A percentile compares a stretch with the other conserved stretches of the same genome.
Conservation (phyloP, 352 stramenopile genomes). For the Phytophthora pluvialis region DNA sequence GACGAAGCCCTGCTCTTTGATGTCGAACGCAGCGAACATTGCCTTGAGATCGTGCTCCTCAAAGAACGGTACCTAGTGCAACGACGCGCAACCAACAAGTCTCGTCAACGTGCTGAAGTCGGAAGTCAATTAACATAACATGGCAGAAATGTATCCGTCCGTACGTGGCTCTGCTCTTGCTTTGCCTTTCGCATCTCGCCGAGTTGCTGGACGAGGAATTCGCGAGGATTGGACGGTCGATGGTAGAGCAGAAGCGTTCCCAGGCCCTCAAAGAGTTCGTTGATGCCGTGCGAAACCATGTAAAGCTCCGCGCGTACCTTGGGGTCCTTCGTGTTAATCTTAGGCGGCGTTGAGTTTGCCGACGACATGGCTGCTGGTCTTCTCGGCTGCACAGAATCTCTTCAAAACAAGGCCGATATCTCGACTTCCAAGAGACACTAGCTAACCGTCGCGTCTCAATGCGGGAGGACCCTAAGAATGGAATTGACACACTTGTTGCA, state of each 20-base stretch:
- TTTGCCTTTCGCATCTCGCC: conserved; percentile 61
- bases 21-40: conserved; percentile 80
- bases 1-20: conserved; percentile 73
- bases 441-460: conserved; percentile 12
- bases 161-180: conserved; percentile 60
- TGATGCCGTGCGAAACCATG: conserved; percentile 69
- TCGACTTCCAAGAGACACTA: conserved; percentile 15
- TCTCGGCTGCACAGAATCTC: background rate
- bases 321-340: conserved; percentile 64
- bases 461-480: too few species aligned
- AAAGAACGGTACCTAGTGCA: conserved; percentile 65
- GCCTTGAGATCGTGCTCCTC: conserved; percentile 73
- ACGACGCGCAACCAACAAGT: background rate
- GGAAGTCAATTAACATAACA: background rate
- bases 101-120: background rate
- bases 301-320: conserved; percentile 72
- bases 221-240: conserved; percentile 60
- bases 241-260: conserved; percentile 73
- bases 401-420: background rate
- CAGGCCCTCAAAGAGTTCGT: conserved; percentile 69
- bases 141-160: background rate
- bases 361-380: background rate
- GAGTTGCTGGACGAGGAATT: conserved; percentile 68
- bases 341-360: conserved; percentile 14
- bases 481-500: background rate